These are phyloP conservation scores for Cystobasidium ongulense DNA, from an alignment of 768 basidiomycete genomes.

Conservation along the genomic window DNA sequence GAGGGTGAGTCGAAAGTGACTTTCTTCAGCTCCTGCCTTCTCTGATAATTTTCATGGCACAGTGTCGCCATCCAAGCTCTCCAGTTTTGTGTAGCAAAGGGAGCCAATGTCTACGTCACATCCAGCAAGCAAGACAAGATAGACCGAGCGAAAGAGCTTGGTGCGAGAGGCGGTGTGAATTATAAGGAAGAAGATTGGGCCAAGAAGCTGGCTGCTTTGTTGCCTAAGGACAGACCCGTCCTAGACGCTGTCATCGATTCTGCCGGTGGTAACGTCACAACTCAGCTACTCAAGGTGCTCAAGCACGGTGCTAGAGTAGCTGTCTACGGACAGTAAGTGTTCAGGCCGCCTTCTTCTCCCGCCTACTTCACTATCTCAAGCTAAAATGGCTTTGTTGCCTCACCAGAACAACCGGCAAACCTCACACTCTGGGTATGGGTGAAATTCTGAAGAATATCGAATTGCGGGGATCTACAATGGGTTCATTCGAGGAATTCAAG, in stretches of 20 bases:
- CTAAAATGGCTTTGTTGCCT: background rate
- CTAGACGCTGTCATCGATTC: conserved; percentile 64
- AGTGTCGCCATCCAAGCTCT: conserved; percentile 67
- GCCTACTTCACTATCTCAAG: background rate
- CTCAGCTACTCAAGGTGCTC: conserved; percentile 51
- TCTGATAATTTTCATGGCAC: too few species aligned
- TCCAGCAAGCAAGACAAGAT: conserved; percentile 66
- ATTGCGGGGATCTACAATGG: conserved; percentile 74
- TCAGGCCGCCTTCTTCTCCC: background rate
- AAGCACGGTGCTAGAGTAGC: conserved; percentile 45
- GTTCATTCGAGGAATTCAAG: conserved; percentile 63
- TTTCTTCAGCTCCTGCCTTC: too few species aligned
- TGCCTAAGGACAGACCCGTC: conserved; percentile 44
- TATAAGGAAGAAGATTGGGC: conserved; percentile 54
- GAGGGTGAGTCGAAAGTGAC: conserved; percentile 2
- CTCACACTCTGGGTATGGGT: conserved; percentile 64
- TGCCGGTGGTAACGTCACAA: conserved; percentile 60
- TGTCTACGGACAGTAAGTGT: conserved; percentile 35
- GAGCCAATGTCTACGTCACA: conserved; percentile 71
- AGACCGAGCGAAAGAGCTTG: conserved; percentile 56
- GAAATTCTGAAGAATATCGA: conserved; percentile 67
- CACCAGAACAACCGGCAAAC: conserved; percentile 49
- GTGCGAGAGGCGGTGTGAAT: conserved; percentile 67
- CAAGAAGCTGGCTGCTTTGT: conserved; percentile 49
- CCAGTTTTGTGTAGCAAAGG: conserved; percentile 65